A percentile compares a stretch with the other conserved stretches of the same genome.
phyloP scores from a whole-genome alignment of 225 moss, liverwort and hornwort genomes.

The Neckera pumila region DNA sequence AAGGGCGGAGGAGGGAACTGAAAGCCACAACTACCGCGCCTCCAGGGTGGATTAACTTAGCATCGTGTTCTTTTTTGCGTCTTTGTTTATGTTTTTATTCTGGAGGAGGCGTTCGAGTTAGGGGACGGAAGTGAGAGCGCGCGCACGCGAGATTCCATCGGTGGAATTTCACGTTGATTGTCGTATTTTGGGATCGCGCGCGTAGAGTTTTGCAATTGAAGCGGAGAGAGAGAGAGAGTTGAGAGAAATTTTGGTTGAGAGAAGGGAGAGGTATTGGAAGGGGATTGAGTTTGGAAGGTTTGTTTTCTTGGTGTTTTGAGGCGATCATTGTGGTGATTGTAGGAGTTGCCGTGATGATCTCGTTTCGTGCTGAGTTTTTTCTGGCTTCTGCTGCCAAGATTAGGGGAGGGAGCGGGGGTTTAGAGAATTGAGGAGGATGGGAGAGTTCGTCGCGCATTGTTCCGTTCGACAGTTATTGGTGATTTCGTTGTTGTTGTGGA shows the following conservation, averaged over 20 bases:
- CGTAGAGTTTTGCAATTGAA: neutral
- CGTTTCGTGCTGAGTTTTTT: neutral
- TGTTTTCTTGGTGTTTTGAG: neutral
- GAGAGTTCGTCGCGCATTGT: conserved; percentile 3
- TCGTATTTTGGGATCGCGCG: neutral
- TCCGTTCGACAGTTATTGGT: conserved; percentile 10
- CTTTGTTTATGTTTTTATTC: neutral
- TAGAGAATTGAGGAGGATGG: conserved; percentile 21
- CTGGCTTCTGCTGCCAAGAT: conserved; percentile 5
- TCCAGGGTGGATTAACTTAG: neutral
- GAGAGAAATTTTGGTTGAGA: neutral
- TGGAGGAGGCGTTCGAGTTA: neutral
- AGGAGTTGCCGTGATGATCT: neutral
- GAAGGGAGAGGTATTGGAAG: neutral
- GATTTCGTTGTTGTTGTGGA: neutral
- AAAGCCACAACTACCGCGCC: neutral
- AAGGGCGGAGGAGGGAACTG: neutral
- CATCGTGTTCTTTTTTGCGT: neutral
- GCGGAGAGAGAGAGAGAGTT: neutral
- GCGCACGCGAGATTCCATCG: neutral
- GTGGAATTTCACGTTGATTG: neutral
- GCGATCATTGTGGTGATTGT: neutral
- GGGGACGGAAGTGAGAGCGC: neutral
- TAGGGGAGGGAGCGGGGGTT: conserved; percentile 17
- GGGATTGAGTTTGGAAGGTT: neutral